Evolutionary conservation across 2,329 filamentous ascomycete species (phyloP), one percentile per base, ranked within the genome.

Genomic region (Aspergillus pseudoviridinutans): DNA sequence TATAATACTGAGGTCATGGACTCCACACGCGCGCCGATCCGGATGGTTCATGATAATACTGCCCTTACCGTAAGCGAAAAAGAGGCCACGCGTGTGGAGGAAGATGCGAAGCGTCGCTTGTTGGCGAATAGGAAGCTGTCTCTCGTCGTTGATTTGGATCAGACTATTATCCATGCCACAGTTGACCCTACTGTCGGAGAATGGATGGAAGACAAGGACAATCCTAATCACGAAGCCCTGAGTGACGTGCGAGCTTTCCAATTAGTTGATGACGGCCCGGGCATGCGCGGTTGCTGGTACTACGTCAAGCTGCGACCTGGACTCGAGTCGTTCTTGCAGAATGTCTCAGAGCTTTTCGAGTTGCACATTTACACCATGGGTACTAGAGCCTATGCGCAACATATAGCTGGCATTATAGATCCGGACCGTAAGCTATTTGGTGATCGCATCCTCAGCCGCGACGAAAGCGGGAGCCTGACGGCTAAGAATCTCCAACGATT

Each of bases 341-440:
- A 85, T 53, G 83, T 97, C 50, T 85, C 91, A 1, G 83, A 87
- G 68, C 79, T 94, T 67, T 99, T 94, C 76, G 94, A 99, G 77
- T 81, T 97, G 68, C 94, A 99, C 73, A 93, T 99, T 61, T 99
- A 99, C 79, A 99, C 94, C 47, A 99, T 99, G 94, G 94, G 93
- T 56, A 99, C 94, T 24, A 86, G 94, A 62, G 91, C 93, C n/a
- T 99, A 99, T 71, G 94, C 94, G 9, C 83, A 92, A 65, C 89
- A 91, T 60, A 95, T 99, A 66, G 92, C 92, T 41, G 88, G 89
- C 65, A 93, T 99, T 61, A 90, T 99, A 61, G 94, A 99, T 68
- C 93, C 93, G 0, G 87, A 93, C 35, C 85, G 88, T 62, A 92
- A 88, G 71, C 85, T 96, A 9, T 99, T 99, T 72, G 93, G 90